Evolutionary conservation across 2,329 filamentous ascomycete species (phyloP).

Genomic region (Cercospora sp.): DNA sequence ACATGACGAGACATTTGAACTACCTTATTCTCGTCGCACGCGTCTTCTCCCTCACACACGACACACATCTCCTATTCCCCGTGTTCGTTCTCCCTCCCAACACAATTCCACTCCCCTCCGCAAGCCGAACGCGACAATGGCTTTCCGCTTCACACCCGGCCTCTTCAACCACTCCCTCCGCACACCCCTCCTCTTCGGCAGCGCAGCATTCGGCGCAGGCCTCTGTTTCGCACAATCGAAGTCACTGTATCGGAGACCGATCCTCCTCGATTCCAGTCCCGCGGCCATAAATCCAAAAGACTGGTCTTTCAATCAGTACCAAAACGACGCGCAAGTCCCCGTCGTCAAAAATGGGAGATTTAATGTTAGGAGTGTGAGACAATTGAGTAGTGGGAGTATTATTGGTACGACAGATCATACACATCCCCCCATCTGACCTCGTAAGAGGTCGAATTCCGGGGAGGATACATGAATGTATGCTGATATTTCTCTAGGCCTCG

Average conservation of each 20-base stretch:
- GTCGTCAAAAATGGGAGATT: slow-evolving; percentile 41
- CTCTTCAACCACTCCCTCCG: slow-evolving; percentile 42
- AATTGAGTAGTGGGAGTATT: slow-evolving; percentile 51
- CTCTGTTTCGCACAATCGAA: slow-evolving; percentile 31
- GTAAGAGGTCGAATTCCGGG: too few species aligned
- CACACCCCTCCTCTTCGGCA: slow-evolving; percentile 31
- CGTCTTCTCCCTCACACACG: background rate
- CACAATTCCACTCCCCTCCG: background rate
- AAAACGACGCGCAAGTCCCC: slow-evolving; percentile 43
- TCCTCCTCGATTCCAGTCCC: slow-evolving; percentile 42
- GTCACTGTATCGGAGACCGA: slow-evolving; percentile 32
- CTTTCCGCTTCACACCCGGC: slow-evolving; percentile 38
- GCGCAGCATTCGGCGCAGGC: slow-evolving; percentile 34
- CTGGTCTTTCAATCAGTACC: slow-evolving; percentile 42
- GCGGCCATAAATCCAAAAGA: slow-evolving; percentile 38
- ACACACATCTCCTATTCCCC: background rate
- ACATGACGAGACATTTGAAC: background rate
- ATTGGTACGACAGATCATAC: too few species aligned
- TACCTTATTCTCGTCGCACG: background rate
- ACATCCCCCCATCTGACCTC: too few species aligned
- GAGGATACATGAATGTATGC: too few species aligned
- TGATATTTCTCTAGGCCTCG: slow-evolving; percentile 61
- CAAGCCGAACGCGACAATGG: slow-evolving; percentile 2
- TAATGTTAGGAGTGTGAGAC: slow-evolving; percentile 46
- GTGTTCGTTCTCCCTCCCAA: too few species aligned